Percentiles rank a stretch among this genome's conserved stretches.
Evolutionary conservation across 306 rosid species (phyloP).

Genomic region (Cicer bijugum): DNA sequence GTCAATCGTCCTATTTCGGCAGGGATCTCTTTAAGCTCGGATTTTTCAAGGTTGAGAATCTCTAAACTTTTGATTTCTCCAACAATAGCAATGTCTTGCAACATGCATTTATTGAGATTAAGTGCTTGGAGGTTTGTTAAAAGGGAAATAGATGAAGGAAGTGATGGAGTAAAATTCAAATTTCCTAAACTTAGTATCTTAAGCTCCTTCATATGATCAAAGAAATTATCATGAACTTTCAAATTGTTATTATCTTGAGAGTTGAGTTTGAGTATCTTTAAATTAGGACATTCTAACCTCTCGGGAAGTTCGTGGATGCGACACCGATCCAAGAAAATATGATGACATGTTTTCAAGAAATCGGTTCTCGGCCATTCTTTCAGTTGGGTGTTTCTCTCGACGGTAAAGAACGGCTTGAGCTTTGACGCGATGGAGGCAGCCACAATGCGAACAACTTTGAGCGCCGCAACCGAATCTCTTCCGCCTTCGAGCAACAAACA

Average conservation of each 20-base stretch:
- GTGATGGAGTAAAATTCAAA: slow-evolving; percentile 39
- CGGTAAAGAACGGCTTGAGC: slow-evolving; percentile 40
- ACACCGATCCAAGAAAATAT: slow-evolving; percentile 47
- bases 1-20: slow-evolving; percentile 38
- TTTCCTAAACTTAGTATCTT: slow-evolving; percentile 48
- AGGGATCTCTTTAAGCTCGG: slow-evolving; percentile 45
- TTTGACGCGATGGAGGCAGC: slow-evolving; percentile 42
- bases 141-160: slow-evolving; percentile 35
- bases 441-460: slow-evolving; percentile 32
- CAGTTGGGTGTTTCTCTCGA: slow-evolving; percentile 22
- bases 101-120: slow-evolving; percentile 41
- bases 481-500: slow-evolving; percentile 45
- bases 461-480: slow-evolving; percentile 21
- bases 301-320: slow-evolving; percentile 45
- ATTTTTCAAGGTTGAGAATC: slow-evolving; percentile 43
- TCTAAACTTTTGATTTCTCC: slow-evolving; percentile 44
- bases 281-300: slow-evolving; percentile 46
- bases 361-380: slow-evolving; percentile 48
- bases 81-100: slow-evolving; percentile 46
- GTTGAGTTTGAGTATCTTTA: slow-evolving; percentile 45
- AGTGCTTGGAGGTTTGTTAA: slow-evolving; percentile 49
- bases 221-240: slow-evolving; percentile 46
- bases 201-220: slow-evolving; percentile 45
- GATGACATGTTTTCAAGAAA: slow-evolving; percentile 27
- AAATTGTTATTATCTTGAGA: slow-evolving; percentile 40